Conservation (phyloP, 2,329 filamentous ascomycete species). For the Pseudopyricularia cyperi region DNA sequence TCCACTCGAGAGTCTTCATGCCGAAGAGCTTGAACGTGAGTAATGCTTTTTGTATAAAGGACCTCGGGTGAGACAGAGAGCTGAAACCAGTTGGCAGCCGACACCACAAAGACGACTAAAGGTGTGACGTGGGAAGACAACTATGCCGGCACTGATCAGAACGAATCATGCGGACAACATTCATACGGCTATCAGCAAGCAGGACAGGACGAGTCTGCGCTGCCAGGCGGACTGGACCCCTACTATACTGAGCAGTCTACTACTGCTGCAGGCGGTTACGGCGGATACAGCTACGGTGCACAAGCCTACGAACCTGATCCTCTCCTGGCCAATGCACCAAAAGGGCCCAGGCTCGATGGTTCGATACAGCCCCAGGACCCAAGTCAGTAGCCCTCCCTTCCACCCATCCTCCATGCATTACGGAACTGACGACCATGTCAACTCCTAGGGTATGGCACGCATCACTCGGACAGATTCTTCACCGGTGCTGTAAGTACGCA, state of each 20-base stretch:
- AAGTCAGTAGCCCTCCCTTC: neutral
- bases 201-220: neutral
- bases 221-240: neutral
- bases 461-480: neutral
- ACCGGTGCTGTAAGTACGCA: neutral
- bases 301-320: neutral
- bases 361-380: neutral
- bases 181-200: too few relatives aligned
- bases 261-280: too few relatives aligned
- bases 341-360: neutral
- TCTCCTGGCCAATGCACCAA: neutral
- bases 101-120: too few relatives aligned
- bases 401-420: neutral
- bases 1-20: too few relatives aligned
- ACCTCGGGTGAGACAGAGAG: too few relatives aligned
- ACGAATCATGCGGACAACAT: too few relatives aligned
- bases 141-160: too few relatives aligned
- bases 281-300: neutral
- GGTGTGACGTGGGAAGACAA: too few relatives aligned
- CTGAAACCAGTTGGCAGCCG: too few relatives aligned
- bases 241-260: neutral
- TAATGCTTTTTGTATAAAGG: too few relatives aligned
- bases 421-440: neutral
- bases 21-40: too few relatives aligned
- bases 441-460: neutral